Evolutionary conservation across 2,329 filamentous ascomycete genomes (phyloP).

Genomic region (Aspergillus cejpii): DNA sequence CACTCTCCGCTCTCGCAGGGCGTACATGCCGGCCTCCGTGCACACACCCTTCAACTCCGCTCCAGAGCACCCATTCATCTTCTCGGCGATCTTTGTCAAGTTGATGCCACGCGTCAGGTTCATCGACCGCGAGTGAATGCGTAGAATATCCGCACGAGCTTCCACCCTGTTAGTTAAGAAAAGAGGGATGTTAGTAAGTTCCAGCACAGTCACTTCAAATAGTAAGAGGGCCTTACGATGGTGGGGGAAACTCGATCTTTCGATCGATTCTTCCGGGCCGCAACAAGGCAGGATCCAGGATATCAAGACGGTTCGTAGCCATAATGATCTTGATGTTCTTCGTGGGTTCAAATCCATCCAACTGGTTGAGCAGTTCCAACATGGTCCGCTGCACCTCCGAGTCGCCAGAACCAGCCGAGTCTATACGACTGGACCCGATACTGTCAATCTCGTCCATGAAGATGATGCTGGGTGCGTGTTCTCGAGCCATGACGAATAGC

Average conservation of each 20-base stretch:
- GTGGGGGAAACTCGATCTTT: conserved; percentile 98
- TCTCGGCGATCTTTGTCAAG: conserved; percentile 95
- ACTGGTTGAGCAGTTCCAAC: conserved; percentile 95
- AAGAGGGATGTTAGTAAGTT: conserved; percentile 16
- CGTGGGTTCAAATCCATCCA: conserved; percentile 96
- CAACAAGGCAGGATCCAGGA: conserved; percentile 88
- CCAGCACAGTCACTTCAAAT: background rate
- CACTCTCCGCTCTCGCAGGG: conserved; percentile 85
- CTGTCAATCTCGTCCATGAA: conserved; percentile 99
- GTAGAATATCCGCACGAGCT: conserved; percentile 91
- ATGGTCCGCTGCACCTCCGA: conserved; percentile 98
- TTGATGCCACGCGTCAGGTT: conserved; percentile 97
- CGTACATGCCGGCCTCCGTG: conserved; percentile 98
- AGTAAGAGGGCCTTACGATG: conserved; percentile 50
- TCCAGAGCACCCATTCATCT: conserved; percentile 98
- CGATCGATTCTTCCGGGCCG: conserved; percentile 96
- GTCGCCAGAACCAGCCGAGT: conserved; percentile 89
- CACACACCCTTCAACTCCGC: conserved; percentile 98
- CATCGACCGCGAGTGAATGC: conserved; percentile 97
- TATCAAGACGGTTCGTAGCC: conserved; percentile 97
- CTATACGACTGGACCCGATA: conserved; percentile 93
- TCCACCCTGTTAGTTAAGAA: conserved; percentile 54
- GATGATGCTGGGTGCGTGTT: conserved; percentile 97
- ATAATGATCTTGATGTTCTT: conserved; percentile 99
- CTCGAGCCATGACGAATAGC: conserved; percentile 97